A percentile compares a stretch with the other conserved stretches of the same genome.
These are phyloP conservation scores for Candida silvicultrix DNA, from an alignment of 805 yeast genomes.

Conservation along the genomic window DNA sequence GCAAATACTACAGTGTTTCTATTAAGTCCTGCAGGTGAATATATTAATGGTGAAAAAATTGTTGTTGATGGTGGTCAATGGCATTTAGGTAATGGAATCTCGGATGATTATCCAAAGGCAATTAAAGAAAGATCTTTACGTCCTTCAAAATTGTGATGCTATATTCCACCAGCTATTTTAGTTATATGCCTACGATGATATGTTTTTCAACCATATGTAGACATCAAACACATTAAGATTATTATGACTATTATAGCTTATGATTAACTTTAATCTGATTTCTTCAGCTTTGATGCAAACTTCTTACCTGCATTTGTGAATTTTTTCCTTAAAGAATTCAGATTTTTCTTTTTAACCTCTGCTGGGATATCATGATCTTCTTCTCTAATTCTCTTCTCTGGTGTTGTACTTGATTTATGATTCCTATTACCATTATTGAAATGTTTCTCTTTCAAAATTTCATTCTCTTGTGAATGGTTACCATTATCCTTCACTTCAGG, in stretches of 20 bases:
- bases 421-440: neutral
- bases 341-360: neutral
- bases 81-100: constrained; percentile 57
- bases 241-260: neutral
- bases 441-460: constrained; percentile 3
- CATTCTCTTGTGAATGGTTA: neutral
- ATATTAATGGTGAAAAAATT: constrained; percentile 68
- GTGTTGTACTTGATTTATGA: neutral
- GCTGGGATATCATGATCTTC: neutral
- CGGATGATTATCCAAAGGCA: constrained; percentile 38
- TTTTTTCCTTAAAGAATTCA: constrained; percentile 6
- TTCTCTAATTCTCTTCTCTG: constrained; percentile 1
- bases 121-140: constrained; percentile 25
- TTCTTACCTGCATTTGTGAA: constrained; percentile 22
- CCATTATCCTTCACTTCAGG: constrained; percentile 4
- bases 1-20: constrained; percentile 83
- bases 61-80: constrained; percentile 91
- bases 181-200: no score
- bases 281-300: constrained; percentile 16
- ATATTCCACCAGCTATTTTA: no score
- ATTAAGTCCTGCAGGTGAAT: constrained; percentile 77
- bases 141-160: constrained; percentile 30
- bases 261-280: no score
- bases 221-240: neutral
- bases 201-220: no score